These are phyloP conservation scores for Powellomyces hirtus DNA, from an alignment of 192 early-diverging fungal genomes.

Conservation along the genomic window DNA sequence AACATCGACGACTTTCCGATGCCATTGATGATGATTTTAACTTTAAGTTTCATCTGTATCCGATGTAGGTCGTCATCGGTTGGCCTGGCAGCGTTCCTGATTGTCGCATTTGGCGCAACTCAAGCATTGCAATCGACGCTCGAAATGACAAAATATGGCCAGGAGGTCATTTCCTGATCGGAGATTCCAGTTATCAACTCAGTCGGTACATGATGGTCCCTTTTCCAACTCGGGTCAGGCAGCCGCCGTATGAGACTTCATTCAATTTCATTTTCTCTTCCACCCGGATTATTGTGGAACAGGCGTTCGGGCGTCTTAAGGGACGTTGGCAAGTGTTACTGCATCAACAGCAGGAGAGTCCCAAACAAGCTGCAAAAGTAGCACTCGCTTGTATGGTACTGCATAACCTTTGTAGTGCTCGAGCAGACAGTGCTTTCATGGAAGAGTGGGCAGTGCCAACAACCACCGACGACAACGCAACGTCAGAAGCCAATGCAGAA, in stretches of 20 bases:
- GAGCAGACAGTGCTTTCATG: no score
- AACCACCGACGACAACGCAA: no score
- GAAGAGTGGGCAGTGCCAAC: no score
- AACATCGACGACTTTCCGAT: no score
- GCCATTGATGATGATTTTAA: neutral
- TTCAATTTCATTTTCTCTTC: neutral
- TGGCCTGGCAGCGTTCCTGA: neutral
- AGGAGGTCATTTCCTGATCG: neutral
- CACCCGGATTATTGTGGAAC: neutral
- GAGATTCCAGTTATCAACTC: neutral
- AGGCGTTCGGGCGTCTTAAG: neutral
- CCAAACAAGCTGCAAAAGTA: no score
- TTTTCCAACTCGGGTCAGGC: neutral
- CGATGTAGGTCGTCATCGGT: neutral
- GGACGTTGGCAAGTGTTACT: neutral
- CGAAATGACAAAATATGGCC: neutral
- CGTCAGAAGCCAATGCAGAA: no score
- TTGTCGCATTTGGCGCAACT: neutral
- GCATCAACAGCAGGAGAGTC: no score
- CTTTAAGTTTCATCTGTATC: neutral
- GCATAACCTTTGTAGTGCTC: no score
- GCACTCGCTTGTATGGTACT: no score
- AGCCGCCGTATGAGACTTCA: neutral
- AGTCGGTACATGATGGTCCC: neutral
- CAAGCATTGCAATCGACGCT: neutral